phyloP scores from a whole-genome alignment of 257 asterid species.

The Ilex asprella region DNA sequence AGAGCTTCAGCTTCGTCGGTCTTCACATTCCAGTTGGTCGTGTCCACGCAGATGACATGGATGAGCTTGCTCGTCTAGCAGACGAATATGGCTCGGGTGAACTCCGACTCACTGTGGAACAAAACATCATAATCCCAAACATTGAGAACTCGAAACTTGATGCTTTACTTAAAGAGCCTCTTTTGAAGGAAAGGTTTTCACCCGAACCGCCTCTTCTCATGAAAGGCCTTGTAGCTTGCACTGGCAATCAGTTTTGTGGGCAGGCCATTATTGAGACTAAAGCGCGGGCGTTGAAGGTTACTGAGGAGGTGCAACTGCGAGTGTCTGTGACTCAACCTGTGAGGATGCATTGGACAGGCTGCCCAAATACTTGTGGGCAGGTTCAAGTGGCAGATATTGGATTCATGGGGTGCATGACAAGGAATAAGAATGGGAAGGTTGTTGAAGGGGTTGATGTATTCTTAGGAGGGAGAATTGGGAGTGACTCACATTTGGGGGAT shows the following conservation, averaged over 20 bases:
- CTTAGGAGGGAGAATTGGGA: conserved; percentile 84
- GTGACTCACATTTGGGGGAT: conserved; percentile 91
- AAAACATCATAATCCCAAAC: conserved; percentile 82
- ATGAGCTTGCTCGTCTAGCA: conserved; percentile 74
- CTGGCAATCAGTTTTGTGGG: conserved; percentile 95
- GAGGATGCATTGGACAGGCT: conserved; percentile 98
- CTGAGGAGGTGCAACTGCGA: conserved; percentile 65
- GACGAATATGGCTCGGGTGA: conserved; percentile 82
- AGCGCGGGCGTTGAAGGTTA: conserved; percentile 64
- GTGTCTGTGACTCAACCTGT: conserved; percentile 65
- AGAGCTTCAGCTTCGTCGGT: conserved; percentile 75
- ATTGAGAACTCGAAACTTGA: conserved; percentile 50
- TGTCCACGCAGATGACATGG: conserved; percentile 84
- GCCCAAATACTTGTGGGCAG: conserved; percentile 87
- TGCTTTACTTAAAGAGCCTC: conserved; percentile 57
- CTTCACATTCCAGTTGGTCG: conserved; percentile 93
- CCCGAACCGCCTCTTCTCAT: conserved; percentile 81
- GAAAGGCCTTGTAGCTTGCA: conserved; percentile 90
- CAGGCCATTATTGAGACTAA: conserved; percentile 96
- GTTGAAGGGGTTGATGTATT: conserved; percentile 91
- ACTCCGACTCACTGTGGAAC: conserved; percentile 89
- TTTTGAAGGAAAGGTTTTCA: conserved; percentile 36
- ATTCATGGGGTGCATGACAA: conserved; percentile 95
- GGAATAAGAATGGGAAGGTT: conserved; percentile 47
- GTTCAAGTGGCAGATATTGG: conserved; percentile 97